A percentile compares a stretch with the other conserved stretches of the same genome.
These are phyloP conservation scores for Camellia lanceoleosa DNA, from an alignment of 148 eudicot species.

Conservation along the genomic window DNA sequence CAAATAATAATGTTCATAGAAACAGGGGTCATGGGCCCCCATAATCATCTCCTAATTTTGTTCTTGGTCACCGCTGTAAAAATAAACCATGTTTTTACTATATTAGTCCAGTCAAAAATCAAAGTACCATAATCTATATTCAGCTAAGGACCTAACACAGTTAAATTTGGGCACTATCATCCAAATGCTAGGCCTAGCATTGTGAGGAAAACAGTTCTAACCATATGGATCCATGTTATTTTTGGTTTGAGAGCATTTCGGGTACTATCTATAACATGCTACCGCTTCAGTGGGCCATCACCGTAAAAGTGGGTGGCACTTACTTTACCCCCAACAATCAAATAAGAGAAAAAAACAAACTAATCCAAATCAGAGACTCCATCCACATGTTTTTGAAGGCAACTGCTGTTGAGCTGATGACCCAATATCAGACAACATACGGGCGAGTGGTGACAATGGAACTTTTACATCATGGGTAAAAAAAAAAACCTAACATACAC, in stretches of 20 bases:
- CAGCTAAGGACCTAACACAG: background rate
- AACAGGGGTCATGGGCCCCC: accelerated
- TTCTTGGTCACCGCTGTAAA: too few relatives aligned
- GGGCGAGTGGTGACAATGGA: background rate
- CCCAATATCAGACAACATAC: background rate
- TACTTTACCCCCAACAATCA: background rate
- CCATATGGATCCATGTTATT: background rate
- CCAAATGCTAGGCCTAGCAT: conserved; percentile 2
- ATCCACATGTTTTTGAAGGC: conserved; percentile 14
- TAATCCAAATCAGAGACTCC: conserved; percentile 1
- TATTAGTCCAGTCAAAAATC: background rate
- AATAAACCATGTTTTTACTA: too few relatives aligned
- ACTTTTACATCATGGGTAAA: background rate
- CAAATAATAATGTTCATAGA: too few relatives aligned
- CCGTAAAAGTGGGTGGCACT: background rate
- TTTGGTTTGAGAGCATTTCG: background rate
- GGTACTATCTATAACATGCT: background rate
- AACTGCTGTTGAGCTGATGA: background rate
- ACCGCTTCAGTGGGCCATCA: background rate
- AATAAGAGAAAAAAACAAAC: background rate
- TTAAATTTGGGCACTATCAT: background rate
- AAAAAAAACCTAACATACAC: background rate
- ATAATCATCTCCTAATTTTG: too few relatives aligned
- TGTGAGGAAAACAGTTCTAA: background rate
- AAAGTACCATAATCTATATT: background rate